Evolutionary conservation across 805 yeast genomes (phyloP).

Genomic region (Candida arabinofermentans): DNA sequence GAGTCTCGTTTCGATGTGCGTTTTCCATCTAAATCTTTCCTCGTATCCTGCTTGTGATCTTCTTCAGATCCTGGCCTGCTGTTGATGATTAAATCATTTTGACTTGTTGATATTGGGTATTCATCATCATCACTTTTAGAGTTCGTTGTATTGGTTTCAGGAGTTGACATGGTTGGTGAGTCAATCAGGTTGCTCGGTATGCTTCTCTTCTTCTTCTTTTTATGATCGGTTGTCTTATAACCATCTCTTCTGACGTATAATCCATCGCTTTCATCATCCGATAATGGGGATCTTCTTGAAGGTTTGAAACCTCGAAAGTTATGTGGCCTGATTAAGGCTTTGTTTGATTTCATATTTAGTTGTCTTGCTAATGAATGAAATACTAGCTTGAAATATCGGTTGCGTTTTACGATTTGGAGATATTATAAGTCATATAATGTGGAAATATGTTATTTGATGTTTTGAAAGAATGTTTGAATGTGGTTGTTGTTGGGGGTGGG

Average conservation of each 20-base stretch:
- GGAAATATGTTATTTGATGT: no score
- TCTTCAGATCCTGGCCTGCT: not conserved
- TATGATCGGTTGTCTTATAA: not conserved
- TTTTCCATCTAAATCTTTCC: not conserved
- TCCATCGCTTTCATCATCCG: constrained; percentile 23
- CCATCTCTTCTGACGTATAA: constrained; percentile 1
- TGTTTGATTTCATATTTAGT: not conserved
- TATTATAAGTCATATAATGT: no score
- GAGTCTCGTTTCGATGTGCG: not conserved
- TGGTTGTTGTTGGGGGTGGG: no score
- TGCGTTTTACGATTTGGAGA: no score
- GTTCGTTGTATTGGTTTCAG: not conserved
- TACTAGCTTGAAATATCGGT: no score
- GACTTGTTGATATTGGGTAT: not conserved
- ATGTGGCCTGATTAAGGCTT: not conserved
- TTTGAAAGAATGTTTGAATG: no score
- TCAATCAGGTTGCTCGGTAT: not conserved
- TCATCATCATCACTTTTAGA: not conserved
- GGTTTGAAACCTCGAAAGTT: constrained; percentile 19
- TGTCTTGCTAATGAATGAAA: not conserved
- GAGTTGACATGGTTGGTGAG: not conserved
- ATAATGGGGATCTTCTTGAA: constrained; percentile 26
- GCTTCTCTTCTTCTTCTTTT: not conserved
- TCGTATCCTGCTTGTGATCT: not conserved
- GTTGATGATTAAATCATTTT: not conserved